Evolutionary conservation across 345 rosid species (phyloP).

Genomic region (Nephelium lappaceum): DNA sequence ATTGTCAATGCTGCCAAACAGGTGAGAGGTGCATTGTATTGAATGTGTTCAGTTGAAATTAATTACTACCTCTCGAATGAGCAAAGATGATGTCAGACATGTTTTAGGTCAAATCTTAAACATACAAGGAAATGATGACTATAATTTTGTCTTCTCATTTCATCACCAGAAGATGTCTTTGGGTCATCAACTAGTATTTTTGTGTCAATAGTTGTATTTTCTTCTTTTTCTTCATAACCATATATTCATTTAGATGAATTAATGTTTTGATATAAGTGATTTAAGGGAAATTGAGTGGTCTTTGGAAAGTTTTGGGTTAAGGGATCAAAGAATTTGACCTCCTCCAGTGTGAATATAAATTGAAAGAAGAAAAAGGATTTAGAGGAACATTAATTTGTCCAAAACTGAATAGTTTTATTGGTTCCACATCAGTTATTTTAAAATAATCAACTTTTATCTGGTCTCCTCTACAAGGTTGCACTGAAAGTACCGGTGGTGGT

Average conservation of each 20-base stretch:
- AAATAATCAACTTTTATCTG: constrained; percentile 10
- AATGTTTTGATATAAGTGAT: not conserved
- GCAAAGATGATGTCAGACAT: not conserved
- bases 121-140: not conserved
- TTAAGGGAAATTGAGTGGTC: not conserved
- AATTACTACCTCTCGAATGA: not conserved
- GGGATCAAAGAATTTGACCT: constrained; percentile 1
- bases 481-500: constrained; percentile 94
- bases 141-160: not conserved
- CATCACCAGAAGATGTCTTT: not conserved
- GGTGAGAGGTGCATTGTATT: constrained; percentile 44
- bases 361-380: not conserved
- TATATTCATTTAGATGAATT: not conserved
- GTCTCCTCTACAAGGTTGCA: constrained; percentile 53
- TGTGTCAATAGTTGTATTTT: not conserved
- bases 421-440: not conserved
- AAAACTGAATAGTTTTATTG: not conserved
- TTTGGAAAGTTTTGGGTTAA: not conserved
- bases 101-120: not conserved
- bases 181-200: not conserved
- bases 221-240: not conserved
- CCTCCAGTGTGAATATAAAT: not conserved
- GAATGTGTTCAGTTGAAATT: not conserved
- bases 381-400: not conserved
- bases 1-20: constrained; percentile 98